These are phyloP conservation scores for Neurospora sublineolata DNA, from an alignment of 495 filamentous ascomycete species.

Conservation along the genomic window DNA sequence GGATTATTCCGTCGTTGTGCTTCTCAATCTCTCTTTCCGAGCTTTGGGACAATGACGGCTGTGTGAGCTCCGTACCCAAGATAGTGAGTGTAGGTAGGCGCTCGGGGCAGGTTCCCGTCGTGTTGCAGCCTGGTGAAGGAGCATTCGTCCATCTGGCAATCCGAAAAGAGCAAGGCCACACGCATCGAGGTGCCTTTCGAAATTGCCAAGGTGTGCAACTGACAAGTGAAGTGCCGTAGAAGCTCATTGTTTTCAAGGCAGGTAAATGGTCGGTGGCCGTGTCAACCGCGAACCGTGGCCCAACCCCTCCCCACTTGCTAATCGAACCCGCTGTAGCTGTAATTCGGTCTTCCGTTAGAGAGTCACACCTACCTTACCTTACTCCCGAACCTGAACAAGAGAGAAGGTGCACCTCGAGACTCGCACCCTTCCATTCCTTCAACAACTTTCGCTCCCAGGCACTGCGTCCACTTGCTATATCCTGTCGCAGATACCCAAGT, in stretches of 20 bases:
- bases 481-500: neutral
- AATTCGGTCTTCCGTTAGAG: neutral
- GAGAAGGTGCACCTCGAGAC: neutral
- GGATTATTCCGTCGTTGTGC: neutral
- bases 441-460: neutral
- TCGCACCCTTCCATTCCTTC: neutral
- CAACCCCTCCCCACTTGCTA: neutral
- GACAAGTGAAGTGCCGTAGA: neutral
- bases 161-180: neutral
- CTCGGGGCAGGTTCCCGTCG: neutral
- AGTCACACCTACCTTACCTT: neutral
- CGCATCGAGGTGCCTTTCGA: neutral
- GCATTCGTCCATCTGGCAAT: neutral
- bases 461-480: neutral
- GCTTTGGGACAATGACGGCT: neutral
- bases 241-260: neutral
- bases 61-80: neutral
- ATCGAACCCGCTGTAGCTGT: neutral
- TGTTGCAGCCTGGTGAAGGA: neutral
- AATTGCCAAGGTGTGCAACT: neutral
- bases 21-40: neutral
- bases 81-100: neutral
- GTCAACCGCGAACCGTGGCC: neutral
- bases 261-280: neutral
- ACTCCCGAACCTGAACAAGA: neutral